phyloP scores from a whole-genome alignment of 2,329 filamentous ascomycete species.

The Blastomyces parvus region DNA sequence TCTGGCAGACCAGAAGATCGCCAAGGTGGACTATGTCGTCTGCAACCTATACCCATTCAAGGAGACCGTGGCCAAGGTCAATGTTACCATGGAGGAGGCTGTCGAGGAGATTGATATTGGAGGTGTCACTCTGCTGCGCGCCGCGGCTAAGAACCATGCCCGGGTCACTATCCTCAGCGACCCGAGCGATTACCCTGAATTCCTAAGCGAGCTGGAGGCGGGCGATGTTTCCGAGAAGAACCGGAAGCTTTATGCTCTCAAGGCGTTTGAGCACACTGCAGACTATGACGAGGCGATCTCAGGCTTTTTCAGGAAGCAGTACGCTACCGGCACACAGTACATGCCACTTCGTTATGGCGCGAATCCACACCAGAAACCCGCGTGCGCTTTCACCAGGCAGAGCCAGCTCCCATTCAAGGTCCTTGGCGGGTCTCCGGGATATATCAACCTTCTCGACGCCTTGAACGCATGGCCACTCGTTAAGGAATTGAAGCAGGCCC shows the following conservation, averaged over 20 bases:
- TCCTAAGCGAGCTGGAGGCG: constrained; percentile 77
- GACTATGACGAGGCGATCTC: constrained; percentile 94
- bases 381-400: constrained; percentile 67
- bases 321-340: constrained; percentile 80
- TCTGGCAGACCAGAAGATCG: constrained; percentile 85
- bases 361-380: constrained; percentile 97
- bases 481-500: constrained; percentile 84
- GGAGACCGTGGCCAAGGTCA: constrained; percentile 92
- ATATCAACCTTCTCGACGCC: constrained; percentile 94
- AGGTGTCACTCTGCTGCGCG: constrained; percentile 89
- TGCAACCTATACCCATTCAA: constrained; percentile 99
- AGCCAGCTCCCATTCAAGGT: constrained; percentile 88
- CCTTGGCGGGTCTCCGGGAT: constrained; percentile 78
- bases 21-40: constrained; percentile 90
- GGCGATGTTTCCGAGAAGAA: constrained; percentile 78
- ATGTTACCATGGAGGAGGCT: constrained; percentile 91
- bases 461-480: constrained; percentile 96
- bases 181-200: constrained; percentile 85
- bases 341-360: constrained; percentile 83
- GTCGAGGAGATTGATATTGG: constrained; percentile 99
- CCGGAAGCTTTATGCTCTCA: constrained; percentile 83
- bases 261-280: constrained; percentile 96
- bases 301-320: constrained; percentile 95
- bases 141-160: constrained; percentile 94
- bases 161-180: constrained; percentile 94